These are phyloP conservation scores for Lichtheimia ramosa DNA, from an alignment of 371 early-diverging fungal genomes.

Conservation along the genomic window DNA sequence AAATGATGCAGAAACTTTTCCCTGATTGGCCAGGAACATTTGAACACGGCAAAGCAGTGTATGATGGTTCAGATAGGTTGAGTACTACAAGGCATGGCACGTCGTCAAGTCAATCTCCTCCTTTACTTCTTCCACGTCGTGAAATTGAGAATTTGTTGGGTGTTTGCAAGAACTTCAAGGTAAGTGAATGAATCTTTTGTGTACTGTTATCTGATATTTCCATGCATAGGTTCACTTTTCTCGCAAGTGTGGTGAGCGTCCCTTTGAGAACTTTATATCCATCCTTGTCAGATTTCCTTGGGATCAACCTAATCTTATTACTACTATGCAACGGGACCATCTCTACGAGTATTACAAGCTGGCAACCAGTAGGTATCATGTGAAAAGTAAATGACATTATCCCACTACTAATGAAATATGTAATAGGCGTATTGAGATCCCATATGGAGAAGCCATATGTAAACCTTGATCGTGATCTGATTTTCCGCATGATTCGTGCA, in stretches of 20 bases:
- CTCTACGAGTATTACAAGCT: constrained; percentile 65
- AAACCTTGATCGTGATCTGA: constrained; percentile 44
- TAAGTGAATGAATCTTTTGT: constrained; percentile 10
- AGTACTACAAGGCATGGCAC: background rate
- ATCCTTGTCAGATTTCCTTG: constrained; percentile 63
- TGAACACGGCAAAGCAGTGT: constrained; percentile 14
- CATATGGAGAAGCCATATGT: constrained; percentile 46
- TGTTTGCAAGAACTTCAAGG: constrained; percentile 66
- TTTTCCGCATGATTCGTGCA: constrained; percentile 54
- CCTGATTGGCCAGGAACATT: constrained; percentile 54
- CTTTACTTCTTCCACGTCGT: constrained; percentile 50
- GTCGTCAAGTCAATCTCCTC: background rate
- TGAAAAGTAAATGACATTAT: background rate
- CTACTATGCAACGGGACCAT: constrained; percentile 64
- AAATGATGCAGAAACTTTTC: constrained; percentile 54
- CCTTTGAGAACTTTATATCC: constrained; percentile 68
- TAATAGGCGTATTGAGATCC: constrained; percentile 43
- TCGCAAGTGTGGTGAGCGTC: constrained; percentile 64
- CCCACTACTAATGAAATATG: too few species aligned
- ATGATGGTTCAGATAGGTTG: background rate
- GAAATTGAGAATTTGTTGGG: constrained; percentile 58
- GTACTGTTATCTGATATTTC: background rate
- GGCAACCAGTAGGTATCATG: constrained; percentile 18
- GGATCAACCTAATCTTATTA: constrained; percentile 50
- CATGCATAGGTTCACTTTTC: constrained; percentile 54